Evolutionary conservation across 345 rosid species (phyloP), one percentile per base, ranked within the genome.

Genomic region (Stellera chamaejasme): DNA sequence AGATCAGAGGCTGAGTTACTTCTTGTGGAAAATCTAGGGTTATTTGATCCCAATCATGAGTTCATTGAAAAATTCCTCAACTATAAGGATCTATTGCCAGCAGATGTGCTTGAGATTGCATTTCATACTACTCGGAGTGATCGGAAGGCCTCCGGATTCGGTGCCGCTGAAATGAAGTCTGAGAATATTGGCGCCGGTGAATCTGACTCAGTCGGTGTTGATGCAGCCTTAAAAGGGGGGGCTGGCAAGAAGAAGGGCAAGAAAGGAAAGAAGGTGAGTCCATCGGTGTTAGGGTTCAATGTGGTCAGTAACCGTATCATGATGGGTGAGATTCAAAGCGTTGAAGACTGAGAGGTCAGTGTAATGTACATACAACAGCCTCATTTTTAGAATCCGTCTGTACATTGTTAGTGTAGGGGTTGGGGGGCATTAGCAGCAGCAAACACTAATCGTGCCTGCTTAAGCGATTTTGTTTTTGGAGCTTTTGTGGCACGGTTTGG

Each of bases 281-380:
- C 90, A 3, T 66, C 92, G 10, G 96, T 75, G 63, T 64, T 93
- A 39, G 97, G 97, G n/a, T 93, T 93, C 48, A 93, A 77, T 28
- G 97, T 93, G 11, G 97, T 93, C 45, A 93, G 99, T 64, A 89
- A 93, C 82, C 81, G 97, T 64, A 93, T 93, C 63, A 87, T 87
- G 97, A 93, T 75, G 99, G 99, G 99, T 16, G 97, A 93, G 90
- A 89, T 89, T 61, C 99, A 93, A 73, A 61, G 85, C 0, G 73
- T 78, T 27, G 98, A 84, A 45, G 98, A 88, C 52, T 92, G 79
- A 75, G 66, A 59, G 56, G 39, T 32, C 9, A 32, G 39, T 32
- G 39, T 32, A 32, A 32, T 32, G 39, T 32, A 32, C 39, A 32
- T 32, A 32, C 39, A 5, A 5, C 39, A 32, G 9, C 7, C 9